Conservation (phyloP, 192 early-diverging fungal genomes). For the Backusella liffmaniae region DNA sequence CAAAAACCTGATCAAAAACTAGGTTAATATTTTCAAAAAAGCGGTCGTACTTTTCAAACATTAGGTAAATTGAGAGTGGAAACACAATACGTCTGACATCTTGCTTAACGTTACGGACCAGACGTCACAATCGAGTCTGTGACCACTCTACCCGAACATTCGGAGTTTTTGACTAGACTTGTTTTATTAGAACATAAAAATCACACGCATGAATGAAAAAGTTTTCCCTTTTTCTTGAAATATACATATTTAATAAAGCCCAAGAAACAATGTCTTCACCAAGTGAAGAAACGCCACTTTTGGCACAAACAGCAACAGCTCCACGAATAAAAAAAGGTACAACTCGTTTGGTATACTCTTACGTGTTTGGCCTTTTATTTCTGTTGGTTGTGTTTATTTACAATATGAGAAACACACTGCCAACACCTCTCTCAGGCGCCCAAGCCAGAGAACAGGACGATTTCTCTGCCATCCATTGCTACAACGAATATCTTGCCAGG, state of each 20-base stretch:
- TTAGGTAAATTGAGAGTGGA: no score
- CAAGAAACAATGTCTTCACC: not conserved
- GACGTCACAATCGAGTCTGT: no score
- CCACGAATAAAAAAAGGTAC: not conserved
- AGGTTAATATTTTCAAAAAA: no score
- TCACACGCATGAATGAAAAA: slow-evolving; percentile 7
- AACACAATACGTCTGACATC: no score
- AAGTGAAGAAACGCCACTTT: slow-evolving; percentile 21
- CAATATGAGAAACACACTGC: slow-evolving; percentile 8
- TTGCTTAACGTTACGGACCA: no score
- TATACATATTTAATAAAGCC: not conserved
- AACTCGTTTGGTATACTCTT: not conserved
- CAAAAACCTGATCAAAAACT: no score
- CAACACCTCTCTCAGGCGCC: slow-evolving; percentile 18
- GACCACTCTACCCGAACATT: not conserved
- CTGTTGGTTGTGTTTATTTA: slow-evolving; percentile 4
- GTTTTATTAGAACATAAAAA: not conserved
- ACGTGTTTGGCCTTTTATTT: slow-evolving; percentile 11
- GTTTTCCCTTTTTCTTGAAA: not conserved
- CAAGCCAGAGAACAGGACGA: slow-evolving; percentile 14
- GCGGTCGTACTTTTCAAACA: no score
- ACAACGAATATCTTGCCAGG: slow-evolving; percentile 28
- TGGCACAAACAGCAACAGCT: not conserved
- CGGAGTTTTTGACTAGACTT: not conserved
- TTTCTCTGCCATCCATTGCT: slow-evolving; percentile 36